A percentile compares a stretch with the other conserved stretches of the same genome.
Conservation (phyloP, 2,329 filamentous ascomycete species). For the Neonectria punicea region DNA sequence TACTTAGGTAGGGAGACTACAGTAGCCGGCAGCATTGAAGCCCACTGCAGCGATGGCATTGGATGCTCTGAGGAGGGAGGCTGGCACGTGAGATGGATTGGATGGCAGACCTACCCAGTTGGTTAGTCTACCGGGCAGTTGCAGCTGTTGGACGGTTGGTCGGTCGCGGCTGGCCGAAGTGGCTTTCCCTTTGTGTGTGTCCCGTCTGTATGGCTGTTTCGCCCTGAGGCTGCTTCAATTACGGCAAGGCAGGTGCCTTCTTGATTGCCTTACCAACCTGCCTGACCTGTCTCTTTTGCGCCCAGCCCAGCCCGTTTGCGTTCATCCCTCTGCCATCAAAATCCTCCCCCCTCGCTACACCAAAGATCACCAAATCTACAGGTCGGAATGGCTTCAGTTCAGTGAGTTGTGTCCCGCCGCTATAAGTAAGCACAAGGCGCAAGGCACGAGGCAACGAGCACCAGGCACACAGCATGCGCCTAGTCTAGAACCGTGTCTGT, state of each 20-base stretch:
- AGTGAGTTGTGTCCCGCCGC: slow-evolving; percentile 11
- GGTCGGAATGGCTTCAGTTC: slow-evolving; percentile 9
- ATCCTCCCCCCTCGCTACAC: not conserved
- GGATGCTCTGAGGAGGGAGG: not conserved
- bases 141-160: not conserved
- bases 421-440: not conserved
- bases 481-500: not conserved
- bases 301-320: not conserved
- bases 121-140: not conserved
- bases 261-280: not conserved
- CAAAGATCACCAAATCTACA: not conserved
- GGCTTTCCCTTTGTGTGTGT: not conserved
- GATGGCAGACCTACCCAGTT: not conserved
- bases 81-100: not conserved
- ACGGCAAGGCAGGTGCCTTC: not conserved
- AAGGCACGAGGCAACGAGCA: not conserved
- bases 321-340: not conserved
- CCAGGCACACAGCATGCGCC: not conserved
- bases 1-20: not conserved
- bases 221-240: not conserved
- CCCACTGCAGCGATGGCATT: not conserved
- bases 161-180: not conserved
- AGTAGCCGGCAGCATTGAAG: not conserved
- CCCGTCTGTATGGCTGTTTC: not conserved
- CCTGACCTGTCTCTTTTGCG: not conserved